Percentiles rank a stretch among this genome's conserved stretches.
phyloP scores from a whole-genome alignment of 2,329 filamentous ascomycete species.

The Fusarium praegraminearum region DNA sequence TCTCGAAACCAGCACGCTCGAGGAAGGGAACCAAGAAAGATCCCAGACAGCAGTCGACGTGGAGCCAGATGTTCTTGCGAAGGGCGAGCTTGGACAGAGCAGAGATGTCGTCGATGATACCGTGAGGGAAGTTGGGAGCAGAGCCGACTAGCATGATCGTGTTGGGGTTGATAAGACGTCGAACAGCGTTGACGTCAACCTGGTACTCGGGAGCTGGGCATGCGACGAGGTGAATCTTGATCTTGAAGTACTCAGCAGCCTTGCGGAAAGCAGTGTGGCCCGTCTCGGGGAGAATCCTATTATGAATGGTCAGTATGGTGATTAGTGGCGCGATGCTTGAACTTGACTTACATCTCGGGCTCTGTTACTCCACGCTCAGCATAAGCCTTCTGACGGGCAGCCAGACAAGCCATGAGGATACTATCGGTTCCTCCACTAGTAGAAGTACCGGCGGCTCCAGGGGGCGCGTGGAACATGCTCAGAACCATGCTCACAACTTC shows the following conservation, averaged over 20 bases:
- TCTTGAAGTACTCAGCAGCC: slow-evolving; percentile 94
- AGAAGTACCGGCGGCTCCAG: slow-evolving; percentile 86
- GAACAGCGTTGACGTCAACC: slow-evolving; percentile 81
- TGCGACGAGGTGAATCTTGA: slow-evolving; percentile 89
- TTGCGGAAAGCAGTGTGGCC: slow-evolving; percentile 98
- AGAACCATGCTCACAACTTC: slow-evolving; percentile 97
- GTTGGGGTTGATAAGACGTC: slow-evolving; percentile 91
- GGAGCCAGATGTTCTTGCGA: slow-evolving; percentile 83
- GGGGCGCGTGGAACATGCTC: slow-evolving; percentile 87
- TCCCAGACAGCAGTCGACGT: slow-evolving; percentile 97
- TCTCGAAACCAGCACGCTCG: slow-evolving; percentile 91
- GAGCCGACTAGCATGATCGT: slow-evolving; percentile 94
- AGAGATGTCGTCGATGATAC: slow-evolving; percentile 95
- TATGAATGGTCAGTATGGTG: slow-evolving; percentile 19
- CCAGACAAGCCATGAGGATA: slow-evolving; percentile 94
- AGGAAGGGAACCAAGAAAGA: slow-evolving; percentile 96
- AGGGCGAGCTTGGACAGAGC: slow-evolving; percentile 85
- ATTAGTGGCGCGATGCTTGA: not conserved
- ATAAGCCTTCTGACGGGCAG: slow-evolving; percentile 89
- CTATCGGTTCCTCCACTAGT: slow-evolving; percentile 96
- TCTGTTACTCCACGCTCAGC: slow-evolving; percentile 87
- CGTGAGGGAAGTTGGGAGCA: slow-evolving; percentile 97
- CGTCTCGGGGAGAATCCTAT: slow-evolving; percentile 90
- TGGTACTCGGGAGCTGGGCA: slow-evolving; percentile 89
- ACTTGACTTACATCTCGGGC: slow-evolving; percentile 83